These are phyloP conservation scores for Anastatica hierochuntica DNA, from an alignment of 345 rosid species.

Conservation along the genomic window DNA sequence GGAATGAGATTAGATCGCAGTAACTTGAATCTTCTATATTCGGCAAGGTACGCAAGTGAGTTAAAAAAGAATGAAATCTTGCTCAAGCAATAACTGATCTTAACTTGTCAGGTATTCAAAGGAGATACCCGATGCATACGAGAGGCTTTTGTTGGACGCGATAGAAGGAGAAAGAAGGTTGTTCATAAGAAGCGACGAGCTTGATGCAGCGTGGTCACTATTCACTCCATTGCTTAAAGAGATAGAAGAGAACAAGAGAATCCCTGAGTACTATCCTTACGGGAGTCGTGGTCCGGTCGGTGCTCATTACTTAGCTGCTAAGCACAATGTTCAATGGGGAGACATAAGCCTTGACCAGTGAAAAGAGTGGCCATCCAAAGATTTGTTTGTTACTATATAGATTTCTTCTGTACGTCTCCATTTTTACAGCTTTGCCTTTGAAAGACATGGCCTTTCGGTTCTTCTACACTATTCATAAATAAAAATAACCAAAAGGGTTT, in stretches of 20 bases:
- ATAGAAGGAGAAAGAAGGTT: conserved; percentile 93
- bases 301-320: conserved; percentile 93
- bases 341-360: conserved; percentile 50
- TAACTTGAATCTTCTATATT: conserved; percentile 80
- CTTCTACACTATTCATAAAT: too few species aligned
- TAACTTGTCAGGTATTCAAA: conserved; percentile 48
- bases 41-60: conserved; percentile 37
- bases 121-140: conserved; percentile 96
- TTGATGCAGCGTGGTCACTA: conserved; percentile 86
- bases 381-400: too few species aligned
- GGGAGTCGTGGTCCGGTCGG: conserved; percentile 99
- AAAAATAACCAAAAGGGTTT: neutral
- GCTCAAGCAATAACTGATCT: neutral
- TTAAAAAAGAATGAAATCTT: neutral
- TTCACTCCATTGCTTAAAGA: conserved; percentile 78
- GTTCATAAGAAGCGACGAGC: conserved; percentile 91
- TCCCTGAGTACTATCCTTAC: conserved; percentile 82
- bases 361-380: too few species aligned
- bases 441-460: too few species aligned
- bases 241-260: conserved; percentile 64
- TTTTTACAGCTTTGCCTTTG: too few species aligned
- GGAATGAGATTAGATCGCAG: conserved; percentile 94
- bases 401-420: too few species aligned
- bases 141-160: conserved; percentile 90
- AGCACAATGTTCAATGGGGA: conserved; percentile 89